Evolutionary conservation across 2,329 filamentous ascomycete species (phyloP).

Genomic region (Teratosphaeria epicoccoides): DNA sequence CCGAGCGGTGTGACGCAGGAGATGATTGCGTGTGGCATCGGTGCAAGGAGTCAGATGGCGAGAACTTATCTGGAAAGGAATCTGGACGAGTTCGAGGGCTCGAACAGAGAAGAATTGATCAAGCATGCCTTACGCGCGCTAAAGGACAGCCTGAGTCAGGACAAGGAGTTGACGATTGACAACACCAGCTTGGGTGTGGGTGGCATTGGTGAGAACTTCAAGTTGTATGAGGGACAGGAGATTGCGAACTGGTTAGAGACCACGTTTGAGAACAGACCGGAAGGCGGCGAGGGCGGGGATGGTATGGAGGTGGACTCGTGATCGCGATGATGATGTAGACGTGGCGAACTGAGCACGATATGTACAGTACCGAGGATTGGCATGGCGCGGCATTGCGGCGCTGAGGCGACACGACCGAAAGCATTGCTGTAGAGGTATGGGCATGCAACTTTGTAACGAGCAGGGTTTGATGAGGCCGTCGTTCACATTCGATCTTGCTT

Average conservation of each 20-base stretch:
- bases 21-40: slow-evolving; percentile 93
- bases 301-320: slow-evolving; percentile 25
- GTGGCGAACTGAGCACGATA: neutral
- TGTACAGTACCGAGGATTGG: neutral
- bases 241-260: slow-evolving; percentile 78
- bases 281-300: slow-evolving; percentile 23
- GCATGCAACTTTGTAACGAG: neutral
- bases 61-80: slow-evolving; percentile 92
- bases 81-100: slow-evolving; percentile 68
- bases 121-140: slow-evolving; percentile 81
- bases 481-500: neutral
- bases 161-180: slow-evolving; percentile 93
- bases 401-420: neutral
- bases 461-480: neutral
- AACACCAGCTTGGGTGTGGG: slow-evolving; percentile 90
- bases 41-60: slow-evolving; percentile 93
- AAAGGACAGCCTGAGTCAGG: slow-evolving; percentile 92
- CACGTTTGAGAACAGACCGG: slow-evolving; percentile 37
- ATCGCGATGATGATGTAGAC: neutral
- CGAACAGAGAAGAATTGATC: slow-evolving; percentile 74
- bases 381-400: slow-evolving; percentile 9
- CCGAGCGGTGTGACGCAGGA: slow-evolving; percentile 92
- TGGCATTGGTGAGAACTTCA: slow-evolving; percentile 79
- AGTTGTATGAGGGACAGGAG: slow-evolving; percentile 80
- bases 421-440: neutral